Base-by-base conservation (phyloP, 306 rosid species). In the Medicago arabica region DNA sequence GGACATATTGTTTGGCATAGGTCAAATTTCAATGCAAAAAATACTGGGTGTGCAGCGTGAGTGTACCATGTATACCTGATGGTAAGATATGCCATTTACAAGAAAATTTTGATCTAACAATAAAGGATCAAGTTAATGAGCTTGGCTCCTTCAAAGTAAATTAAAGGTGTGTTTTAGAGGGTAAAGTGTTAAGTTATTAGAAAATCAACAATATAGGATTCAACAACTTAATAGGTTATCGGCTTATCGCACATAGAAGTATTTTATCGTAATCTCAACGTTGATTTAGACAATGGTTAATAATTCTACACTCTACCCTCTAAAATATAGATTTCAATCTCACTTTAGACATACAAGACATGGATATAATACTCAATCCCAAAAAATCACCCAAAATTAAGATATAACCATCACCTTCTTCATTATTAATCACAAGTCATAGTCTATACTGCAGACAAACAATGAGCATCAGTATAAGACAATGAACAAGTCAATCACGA, bases 381-480 rank as follows among this genome's bases (percentile, higher is more conserved):
- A 39, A 53, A 36, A 57, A 8, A 1, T 2, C 12, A 69, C n/a
- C 38, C 12, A 4, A 66, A 51, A 25, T 8, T 76, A 11, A 55
- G 43, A 38, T 53, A 41, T 53, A 43, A n/a, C 21, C 51, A 54
- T 31, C 67, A 66, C n/a, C n/a, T 41, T 41, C 59, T 23, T 36
- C 58, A 23, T 16, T 41, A 76, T 40, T 66, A 54, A 76, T 51
- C 40, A 54, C 41, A 40, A 55, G 19, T 55, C 46, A 1, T 12
- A 55, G 67, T 40, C 38, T 43, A 55, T 46, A 67, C 38, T 6
- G 47, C n/a, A 19, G 31, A 58, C 61, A 44, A 10, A 19, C 62
- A 69, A 46, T 58, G 58, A 57, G 16, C 80, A 25, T 59, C 57
- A 43, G 57, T 44, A 54, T 17, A 68, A 28, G 40, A 31, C 69